Conservation (phyloP, 768 basidiomycete genomes). For the Amanita polypyramis region DNA sequence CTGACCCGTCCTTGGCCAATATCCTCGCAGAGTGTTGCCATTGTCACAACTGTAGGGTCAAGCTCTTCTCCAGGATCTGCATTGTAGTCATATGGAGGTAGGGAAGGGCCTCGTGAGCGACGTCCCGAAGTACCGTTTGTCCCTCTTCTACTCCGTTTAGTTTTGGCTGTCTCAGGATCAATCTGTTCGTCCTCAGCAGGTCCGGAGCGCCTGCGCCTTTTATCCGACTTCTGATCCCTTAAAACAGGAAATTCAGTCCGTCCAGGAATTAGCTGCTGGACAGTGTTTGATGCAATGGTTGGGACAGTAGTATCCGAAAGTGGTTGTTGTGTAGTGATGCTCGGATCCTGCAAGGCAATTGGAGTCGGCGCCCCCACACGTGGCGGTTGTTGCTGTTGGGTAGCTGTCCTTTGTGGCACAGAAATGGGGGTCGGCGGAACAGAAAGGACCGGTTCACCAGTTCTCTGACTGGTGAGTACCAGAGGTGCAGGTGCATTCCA, state of each 20-base stretch:
- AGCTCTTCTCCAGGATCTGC: slow-evolving; percentile 67
- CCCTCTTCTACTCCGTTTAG: slow-evolving; percentile 18
- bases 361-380: not conserved
- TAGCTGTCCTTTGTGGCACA: not conserved
- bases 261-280: not conserved
- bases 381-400: not conserved
- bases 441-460: not conserved
- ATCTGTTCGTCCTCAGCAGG: slow-evolving; percentile 9
- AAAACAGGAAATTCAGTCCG: not conserved
- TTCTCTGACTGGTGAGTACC: not conserved
- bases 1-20: slow-evolving; percentile 73
- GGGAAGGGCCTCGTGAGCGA: slow-evolving; percentile 35
- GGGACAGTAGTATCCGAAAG: not conserved
- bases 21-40: slow-evolving; percentile 72
- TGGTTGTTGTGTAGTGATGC: not conserved
- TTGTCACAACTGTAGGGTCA: slow-evolving; percentile 76
- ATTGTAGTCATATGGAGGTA: slow-evolving; percentile 45
- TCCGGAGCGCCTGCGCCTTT: slow-evolving; percentile 13
- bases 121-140: slow-evolving; percentile 11
- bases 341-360: not conserved
- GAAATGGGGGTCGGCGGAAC: slow-evolving; percentile 1
- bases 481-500: not conserved
- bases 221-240: slow-evolving; percentile 7
- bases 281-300: not conserved
- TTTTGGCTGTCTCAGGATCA: slow-evolving; percentile 10